Base-by-base conservation (phyloP, 768 basidiomycete species). In the Agaricus blazei region DNA sequence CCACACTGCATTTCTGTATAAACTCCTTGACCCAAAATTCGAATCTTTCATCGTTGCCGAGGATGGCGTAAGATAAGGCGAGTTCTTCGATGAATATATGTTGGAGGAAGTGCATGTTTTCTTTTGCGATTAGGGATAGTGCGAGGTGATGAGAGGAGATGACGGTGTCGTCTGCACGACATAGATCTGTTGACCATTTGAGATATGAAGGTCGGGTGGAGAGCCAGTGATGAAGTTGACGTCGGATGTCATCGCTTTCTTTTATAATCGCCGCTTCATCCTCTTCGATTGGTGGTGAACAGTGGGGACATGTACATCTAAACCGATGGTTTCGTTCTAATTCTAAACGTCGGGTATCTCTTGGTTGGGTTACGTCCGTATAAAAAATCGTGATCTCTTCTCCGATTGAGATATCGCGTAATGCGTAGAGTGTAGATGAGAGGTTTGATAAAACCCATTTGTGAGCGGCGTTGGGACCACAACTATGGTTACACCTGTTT, bases 311-410 rank as follows among this genome's bases (percentile, higher is more conserved):
- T 40, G 65, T 65, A 60, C 77, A 79, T 3, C 53, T 57, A 55
- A 79, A 79, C 8, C 72, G 64, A 56, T 79, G 77, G 47, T 72
- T 68, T 3, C 69, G 65, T 6, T 62, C 54, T 6, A 79, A 68
- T 34, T 67, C 67, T 11, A 65, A 61, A 27, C 68, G 64, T 11
- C 77, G 71, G 11, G 57, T 63, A 11, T 63, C 65, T 6, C 71
- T 68, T 12, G 74, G 61, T 9, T 71, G 71, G 9, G 69, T 67
- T 1, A 73, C 69, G 54, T 77, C 71, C 38, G 73, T 69, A 62
- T 79, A 79, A 14, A 73, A 72, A 51, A 73, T 75, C n/a, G 68
- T 68, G 28, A 79, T 75, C 52, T 79, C 78, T 53, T 76, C 76
- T 6, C 72, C 73, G 0, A 60, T 61, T 26, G 54, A 49, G 51